Percentiles rank a stretch among this genome's conserved stretches.
These are phyloP conservation scores for Pleurotus salmoneostramineus DNA, from an alignment of 768 basidiomycete species.

Conservation along the genomic window DNA sequence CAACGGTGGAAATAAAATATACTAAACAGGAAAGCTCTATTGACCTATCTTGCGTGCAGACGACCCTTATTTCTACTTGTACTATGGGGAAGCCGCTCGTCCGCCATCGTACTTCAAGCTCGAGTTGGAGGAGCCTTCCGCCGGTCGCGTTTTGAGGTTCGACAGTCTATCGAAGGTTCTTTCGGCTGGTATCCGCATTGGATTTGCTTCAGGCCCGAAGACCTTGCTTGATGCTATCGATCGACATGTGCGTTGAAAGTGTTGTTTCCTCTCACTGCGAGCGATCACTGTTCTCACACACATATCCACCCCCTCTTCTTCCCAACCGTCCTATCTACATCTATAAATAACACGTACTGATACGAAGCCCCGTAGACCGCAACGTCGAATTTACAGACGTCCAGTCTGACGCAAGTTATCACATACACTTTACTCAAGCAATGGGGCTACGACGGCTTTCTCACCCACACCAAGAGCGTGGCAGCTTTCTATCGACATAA, in stretches of 20 bases:
- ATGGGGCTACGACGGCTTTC: conserved; percentile 80
- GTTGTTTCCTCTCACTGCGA: neutral
- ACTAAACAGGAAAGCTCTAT: neutral
- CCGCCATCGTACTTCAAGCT: conserved; percentile 81
- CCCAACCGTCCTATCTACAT: neutral
- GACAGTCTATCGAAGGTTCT: conserved; percentile 88
- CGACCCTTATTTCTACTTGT: conserved; percentile 77
- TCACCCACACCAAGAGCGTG: conserved; percentile 61
- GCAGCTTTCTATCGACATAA: conserved; percentile 72
- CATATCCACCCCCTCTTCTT: neutral
- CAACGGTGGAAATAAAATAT: neutral
- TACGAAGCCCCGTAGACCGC: conserved; percentile 46
- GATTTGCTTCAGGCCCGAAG: conserved; percentile 76
- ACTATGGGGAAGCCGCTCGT: conserved; percentile 62
- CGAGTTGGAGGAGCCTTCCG: conserved; percentile 61
- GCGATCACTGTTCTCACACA: neutral
- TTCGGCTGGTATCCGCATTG: conserved; percentile 74
- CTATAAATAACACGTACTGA: neutral
- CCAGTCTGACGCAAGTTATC: conserved; percentile 63
- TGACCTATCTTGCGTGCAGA: conserved; percentile 35
- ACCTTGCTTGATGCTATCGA: conserved; percentile 67
- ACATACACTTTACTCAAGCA: conserved; percentile 50
- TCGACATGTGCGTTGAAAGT: conserved; percentile 46
- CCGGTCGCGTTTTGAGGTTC: conserved; percentile 82
- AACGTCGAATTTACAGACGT: conserved; percentile 63